Percentiles rank a stretch among this genome's conserved stretches.
phyloP scores from a whole-genome alignment of 2,329 filamentous ascomycete species.

The Penicillium sp. region DNA sequence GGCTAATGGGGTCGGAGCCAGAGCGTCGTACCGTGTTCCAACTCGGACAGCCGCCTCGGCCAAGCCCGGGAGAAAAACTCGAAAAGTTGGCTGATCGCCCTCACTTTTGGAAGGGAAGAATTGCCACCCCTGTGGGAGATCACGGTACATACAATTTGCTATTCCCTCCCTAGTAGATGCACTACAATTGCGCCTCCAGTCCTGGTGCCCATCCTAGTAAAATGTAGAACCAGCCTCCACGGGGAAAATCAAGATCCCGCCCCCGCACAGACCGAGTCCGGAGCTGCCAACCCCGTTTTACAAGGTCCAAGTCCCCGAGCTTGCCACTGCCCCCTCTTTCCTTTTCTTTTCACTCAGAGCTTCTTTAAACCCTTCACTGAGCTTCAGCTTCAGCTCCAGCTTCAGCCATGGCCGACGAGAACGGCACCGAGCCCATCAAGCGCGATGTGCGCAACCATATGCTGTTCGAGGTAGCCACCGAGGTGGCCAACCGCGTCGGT shows the following conservation, averaged over 20 bases:
- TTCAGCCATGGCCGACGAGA: conserved; percentile 81
- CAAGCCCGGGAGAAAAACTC: conserved; percentile 4
- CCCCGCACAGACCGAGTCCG: conserved; percentile 27
- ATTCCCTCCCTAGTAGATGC: too few relatives aligned
- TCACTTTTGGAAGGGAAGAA: neutral
- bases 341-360: conserved; percentile 6
- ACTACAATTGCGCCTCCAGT: neutral
- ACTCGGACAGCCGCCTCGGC: neutral
- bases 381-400: conserved; percentile 21
- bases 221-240: conserved; percentile 2
- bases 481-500: conserved; percentile 96
- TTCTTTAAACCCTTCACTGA: neutral
- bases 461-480: conserved; percentile 94
- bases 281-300: conserved; percentile 11
- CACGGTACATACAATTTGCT: neutral
- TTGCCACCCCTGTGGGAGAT: neutral
- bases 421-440: conserved; percentile 54
- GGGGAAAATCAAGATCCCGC: conserved; percentile 4
- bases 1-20: neutral
- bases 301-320: conserved; percentile 7
- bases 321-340: conserved; percentile 10
- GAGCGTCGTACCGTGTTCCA: neutral
- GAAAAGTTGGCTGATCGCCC: neutral
- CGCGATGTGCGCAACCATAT: conserved; percentile 90
- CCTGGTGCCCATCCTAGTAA: neutral